These are phyloP conservation scores for Eutrema japonicum DNA, from an alignment of 345 rosid species.

Conservation along the genomic window DNA sequence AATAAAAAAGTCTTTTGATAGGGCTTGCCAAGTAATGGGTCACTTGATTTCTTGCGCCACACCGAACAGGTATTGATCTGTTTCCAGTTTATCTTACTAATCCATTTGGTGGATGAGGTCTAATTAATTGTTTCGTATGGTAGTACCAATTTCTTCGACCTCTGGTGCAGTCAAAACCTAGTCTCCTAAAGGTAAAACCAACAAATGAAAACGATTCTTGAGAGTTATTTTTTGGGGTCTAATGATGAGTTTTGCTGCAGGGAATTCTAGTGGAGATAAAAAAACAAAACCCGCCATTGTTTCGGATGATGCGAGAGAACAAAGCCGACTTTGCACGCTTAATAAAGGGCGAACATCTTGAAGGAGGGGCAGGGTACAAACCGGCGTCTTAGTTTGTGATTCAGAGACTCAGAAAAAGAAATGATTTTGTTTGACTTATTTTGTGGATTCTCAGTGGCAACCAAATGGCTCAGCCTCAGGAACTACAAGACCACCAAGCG, in stretches of 20 bases:
- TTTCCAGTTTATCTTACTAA: not conserved
- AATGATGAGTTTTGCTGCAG: no score
- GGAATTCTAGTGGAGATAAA: conserved; percentile 57
- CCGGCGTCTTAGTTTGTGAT: not conserved
- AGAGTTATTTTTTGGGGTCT: no score
- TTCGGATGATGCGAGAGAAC: conserved; percentile 71
- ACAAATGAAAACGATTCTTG: conserved; percentile 36
- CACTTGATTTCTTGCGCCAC: not conserved
- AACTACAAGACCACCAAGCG: not conserved
- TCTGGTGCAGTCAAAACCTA: not conserved
- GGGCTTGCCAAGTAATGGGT: not conserved
- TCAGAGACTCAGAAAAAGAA: not conserved
- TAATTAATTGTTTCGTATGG: not conserved
- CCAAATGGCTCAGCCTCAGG: not conserved
- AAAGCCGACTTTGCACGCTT: conserved; percentile 63
- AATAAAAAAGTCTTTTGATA: not conserved
- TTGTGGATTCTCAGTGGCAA: not conserved
- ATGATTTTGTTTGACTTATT: not conserved
- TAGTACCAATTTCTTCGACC: not conserved
- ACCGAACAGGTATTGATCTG: not conserved
- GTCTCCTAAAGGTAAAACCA: not conserved
- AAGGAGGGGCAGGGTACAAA: conserved; percentile 71
- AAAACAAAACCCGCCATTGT: conserved; percentile 62
- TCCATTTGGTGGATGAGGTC: not conserved
- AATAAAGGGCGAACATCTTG: conserved; percentile 56